phyloP scores from a whole-genome alignment of 306 rosid genomes.

The Spatholobus suberectus region DNA sequence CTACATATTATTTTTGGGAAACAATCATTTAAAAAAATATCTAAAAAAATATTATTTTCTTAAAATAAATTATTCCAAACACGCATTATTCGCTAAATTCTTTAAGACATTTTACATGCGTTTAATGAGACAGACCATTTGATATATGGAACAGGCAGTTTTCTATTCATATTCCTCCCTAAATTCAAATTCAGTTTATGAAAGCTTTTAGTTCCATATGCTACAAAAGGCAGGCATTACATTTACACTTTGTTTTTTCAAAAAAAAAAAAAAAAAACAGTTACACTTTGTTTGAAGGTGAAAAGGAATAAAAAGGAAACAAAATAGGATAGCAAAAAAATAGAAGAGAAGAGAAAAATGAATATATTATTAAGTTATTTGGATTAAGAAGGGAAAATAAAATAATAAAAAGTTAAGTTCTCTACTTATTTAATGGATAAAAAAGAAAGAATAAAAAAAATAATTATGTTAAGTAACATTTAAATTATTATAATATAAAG shows the following conservation, averaged over 20 bases:
- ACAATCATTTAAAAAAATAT: no score
- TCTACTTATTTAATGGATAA: background rate
- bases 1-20: no score
- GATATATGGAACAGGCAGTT: background rate
- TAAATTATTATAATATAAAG: background rate
- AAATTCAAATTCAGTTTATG: background rate
- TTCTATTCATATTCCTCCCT: no score
- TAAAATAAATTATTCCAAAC: no score
- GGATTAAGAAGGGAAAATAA: background rate
- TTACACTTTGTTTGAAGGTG: background rate
- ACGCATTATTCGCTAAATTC: no score
- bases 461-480: background rate
- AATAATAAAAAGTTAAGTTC: background rate
- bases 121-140: background rate
- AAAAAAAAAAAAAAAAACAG: no score
- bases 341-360: background rate
- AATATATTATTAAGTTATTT: background rate
- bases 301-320: background rate
- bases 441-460: no score
- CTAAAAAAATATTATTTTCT: no score
- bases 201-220: background rate
- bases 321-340: no score
- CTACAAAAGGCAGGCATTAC: background rate
- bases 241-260: no score
- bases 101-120: no score